A percentile compares a stretch with the other conserved stretches of the same genome.
These are phyloP conservation scores for Lentinula guzmanii DNA, from an alignment of 768 basidiomycete species.

Conservation along the genomic window DNA sequence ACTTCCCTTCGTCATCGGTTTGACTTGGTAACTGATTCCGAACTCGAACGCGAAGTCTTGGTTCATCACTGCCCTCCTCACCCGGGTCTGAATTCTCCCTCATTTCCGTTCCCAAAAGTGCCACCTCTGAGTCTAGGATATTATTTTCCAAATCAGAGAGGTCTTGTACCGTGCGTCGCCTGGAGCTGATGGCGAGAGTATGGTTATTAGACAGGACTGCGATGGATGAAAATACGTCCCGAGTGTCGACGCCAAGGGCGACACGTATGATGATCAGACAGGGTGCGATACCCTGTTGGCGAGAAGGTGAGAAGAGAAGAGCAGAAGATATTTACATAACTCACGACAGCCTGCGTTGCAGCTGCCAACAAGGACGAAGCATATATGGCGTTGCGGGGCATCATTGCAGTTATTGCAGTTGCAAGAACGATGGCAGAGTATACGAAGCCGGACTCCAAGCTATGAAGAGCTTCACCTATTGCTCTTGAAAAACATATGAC, in stretches of 20 bases:
- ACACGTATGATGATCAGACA: neutral
- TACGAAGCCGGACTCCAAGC: neutral
- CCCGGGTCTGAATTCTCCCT: neutral
- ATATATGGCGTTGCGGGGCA: neutral
- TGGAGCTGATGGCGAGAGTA: neutral
- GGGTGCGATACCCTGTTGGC: neutral
- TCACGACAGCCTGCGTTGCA: neutral
- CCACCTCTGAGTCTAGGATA: neutral
- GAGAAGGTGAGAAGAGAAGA: neutral
- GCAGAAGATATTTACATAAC: neutral
- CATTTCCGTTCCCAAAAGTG: neutral
- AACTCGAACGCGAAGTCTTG: neutral
- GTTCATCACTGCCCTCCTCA: neutral
- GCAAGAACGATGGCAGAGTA: neutral
- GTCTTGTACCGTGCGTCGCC: neutral
- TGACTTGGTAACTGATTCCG: neutral
- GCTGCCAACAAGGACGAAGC: neutral
- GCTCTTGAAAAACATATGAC: too few relatives aligned
- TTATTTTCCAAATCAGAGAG: neutral
- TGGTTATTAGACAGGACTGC: neutral
- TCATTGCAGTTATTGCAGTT: neutral
- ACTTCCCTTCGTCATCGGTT: neutral
- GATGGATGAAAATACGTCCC: neutral
- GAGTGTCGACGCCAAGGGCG: neutral
- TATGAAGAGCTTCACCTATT: neutral